Percentiles rank a stretch among this genome's conserved stretches.
phyloP scores from a whole-genome alignment of 1,284 basidiomycete genomes.

The Moesziomyces antarcticus region DNA sequence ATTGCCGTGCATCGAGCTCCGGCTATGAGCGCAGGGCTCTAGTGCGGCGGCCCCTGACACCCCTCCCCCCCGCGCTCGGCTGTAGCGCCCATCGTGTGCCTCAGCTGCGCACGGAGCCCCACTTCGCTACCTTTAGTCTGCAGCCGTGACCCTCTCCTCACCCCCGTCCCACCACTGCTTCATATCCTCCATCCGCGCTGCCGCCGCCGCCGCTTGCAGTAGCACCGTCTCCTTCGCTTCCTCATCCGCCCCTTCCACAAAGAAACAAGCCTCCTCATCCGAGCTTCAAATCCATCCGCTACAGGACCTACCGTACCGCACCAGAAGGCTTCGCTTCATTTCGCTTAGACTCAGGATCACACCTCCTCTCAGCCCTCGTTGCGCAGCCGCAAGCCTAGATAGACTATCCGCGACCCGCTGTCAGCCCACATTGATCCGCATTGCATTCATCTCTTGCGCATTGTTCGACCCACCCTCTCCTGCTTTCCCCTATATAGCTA shows the following conservation, averaged over 20 bases:
- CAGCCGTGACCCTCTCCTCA: background rate
- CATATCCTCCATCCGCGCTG: background rate
- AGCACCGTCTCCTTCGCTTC: background rate
- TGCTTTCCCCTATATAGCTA: too few relatives aligned
- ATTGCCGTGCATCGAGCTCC: too few relatives aligned
- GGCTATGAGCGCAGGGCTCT: too few relatives aligned
- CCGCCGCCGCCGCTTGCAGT: too few relatives aligned
- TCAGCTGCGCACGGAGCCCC: conserved; percentile 18
- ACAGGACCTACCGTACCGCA: background rate
- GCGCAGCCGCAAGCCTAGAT: background rate
- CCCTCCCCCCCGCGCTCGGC: too few relatives aligned
- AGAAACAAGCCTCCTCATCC: background rate
- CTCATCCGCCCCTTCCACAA: background rate
- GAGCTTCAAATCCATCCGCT: background rate
- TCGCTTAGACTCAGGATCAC: conserved; percentile 4
- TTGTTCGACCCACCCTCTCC: too few relatives aligned
- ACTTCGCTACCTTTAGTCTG: conserved; percentile 1
- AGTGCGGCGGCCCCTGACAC: too few relatives aligned
- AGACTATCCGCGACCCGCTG: background rate
- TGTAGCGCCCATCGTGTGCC: background rate
- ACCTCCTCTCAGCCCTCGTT: background rate
- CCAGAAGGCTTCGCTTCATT: conserved; percentile 16
- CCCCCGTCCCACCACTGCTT: background rate
- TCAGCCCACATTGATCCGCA: too few relatives aligned
- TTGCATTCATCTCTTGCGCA: too few relatives aligned